phyloP scores from a whole-genome alignment of 2,329 filamentous ascomycete genomes.

The Chrysoporthe puriensis region DNA sequence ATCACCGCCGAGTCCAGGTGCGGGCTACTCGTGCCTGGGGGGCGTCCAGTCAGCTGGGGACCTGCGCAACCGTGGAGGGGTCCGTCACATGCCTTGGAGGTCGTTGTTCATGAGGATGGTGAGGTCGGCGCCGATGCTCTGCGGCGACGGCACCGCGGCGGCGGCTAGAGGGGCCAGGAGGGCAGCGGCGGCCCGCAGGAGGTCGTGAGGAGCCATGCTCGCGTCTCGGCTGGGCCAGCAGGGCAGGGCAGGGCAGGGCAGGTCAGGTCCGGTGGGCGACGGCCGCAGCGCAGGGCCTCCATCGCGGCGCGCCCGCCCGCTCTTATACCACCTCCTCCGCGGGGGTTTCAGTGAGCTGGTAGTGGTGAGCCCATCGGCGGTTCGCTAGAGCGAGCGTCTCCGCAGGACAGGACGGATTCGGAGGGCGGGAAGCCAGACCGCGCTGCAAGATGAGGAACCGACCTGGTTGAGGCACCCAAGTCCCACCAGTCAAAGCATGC shows the following conservation, averaged over 20 bases:
- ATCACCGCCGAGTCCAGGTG: constrained; percentile 41
- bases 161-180: constrained; percentile 31
- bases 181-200: constrained; percentile 27
- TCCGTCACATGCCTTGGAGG: constrained; percentile 39
- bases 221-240: neutral
- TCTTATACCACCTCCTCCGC: neutral
- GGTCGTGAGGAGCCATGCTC: constrained; percentile 23
- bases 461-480: neutral
- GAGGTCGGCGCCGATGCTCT: constrained; percentile 41
- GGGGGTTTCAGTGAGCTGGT: neutral
- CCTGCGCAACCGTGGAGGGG: neutral
- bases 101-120: constrained; percentile 47
- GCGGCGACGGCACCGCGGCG: constrained; percentile 39
- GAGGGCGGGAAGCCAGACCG: constrained; percentile 12
- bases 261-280: too few relatives aligned
- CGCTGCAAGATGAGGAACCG: neutral
- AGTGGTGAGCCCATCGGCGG: neutral
- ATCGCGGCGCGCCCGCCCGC: neutral
- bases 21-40: constrained; percentile 39
- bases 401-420: constrained; percentile 17
- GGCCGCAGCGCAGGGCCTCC: neutral
- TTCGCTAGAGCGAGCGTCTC: constrained; percentile 8
- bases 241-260: neutral
- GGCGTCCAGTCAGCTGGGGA: neutral
- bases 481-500: constrained; percentile 9